These are phyloP conservation scores for Fusarium robinianum DNA, from an alignment of 2,329 filamentous ascomycete genomes.

Conservation along the genomic window DNA sequence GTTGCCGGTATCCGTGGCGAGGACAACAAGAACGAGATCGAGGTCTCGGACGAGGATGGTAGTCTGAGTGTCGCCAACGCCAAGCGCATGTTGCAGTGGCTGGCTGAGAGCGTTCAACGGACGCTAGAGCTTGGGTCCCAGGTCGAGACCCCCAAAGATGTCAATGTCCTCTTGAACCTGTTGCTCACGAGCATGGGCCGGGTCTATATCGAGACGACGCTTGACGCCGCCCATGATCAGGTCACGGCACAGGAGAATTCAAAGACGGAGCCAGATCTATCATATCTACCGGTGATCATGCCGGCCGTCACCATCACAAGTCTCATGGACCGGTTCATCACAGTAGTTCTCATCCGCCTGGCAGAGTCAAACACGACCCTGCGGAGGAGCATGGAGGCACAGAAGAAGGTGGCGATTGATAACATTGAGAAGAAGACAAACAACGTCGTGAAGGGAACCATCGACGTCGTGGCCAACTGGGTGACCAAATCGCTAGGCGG, in stretches of 20 bases:
- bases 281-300: conserved; percentile 78
- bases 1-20: conserved; percentile 83
- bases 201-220: conserved; percentile 70
- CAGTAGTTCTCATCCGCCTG: conserved; percentile 86
- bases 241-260: conserved; percentile 76
- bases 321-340: conserved; percentile 90
- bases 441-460: conserved; percentile 59
- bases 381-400: conserved; percentile 85
- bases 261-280: conserved; percentile 85
- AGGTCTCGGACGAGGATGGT: conserved; percentile 89
- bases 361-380: conserved; percentile 90
- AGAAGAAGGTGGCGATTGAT: conserved; percentile 72
- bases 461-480: conserved; percentile 76
- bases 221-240: conserved; percentile 72
- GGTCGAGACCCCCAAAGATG: conserved; percentile 91
- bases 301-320: conserved; percentile 87
- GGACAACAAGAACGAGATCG: conserved; percentile 81
- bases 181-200: conserved; percentile 87
- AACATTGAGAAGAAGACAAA: conserved; percentile 84
- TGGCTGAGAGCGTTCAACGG: conserved; percentile 91
- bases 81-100: conserved; percentile 98
- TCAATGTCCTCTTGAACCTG: conserved; percentile 80
- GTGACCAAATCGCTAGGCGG: conserved; percentile 70
- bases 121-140: conserved; percentile 88
- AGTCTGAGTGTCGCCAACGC: conserved; percentile 79